These are phyloP conservation scores for Eucommia ulmoides DNA, from an alignment of 257 asterid species.

Conservation along the genomic window DNA sequence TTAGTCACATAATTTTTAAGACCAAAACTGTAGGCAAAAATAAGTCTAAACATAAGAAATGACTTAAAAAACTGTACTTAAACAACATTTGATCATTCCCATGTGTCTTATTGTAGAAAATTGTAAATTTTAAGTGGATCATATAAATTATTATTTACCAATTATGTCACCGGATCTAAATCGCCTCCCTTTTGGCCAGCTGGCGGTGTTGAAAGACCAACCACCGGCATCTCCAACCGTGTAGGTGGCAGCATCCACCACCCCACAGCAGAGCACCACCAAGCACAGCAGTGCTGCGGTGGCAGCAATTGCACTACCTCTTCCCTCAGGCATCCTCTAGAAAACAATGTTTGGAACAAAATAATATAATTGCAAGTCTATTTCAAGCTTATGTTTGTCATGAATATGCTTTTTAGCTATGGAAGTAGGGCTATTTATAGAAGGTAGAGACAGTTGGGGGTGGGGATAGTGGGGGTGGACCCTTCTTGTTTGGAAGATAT, in stretches of 20 bases:
- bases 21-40: background rate
- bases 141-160: slow-evolving; percentile 15
- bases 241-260: slow-evolving; percentile 25
- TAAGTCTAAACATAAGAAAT: too few species aligned
- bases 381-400: too few species aligned
- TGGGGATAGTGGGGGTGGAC: too few species aligned
- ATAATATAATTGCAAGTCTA: too few species aligned
- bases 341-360: background rate
- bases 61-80: background rate
- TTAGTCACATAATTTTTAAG: too few species aligned
- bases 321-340: slow-evolving; percentile 9
- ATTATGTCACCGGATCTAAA: slow-evolving; percentile 48
- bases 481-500: too few species aligned
- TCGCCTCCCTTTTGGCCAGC: slow-evolving; percentile 38
- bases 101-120: too few species aligned
- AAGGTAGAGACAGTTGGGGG: too few species aligned
- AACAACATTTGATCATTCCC: background rate
- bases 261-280: slow-evolving; percentile 7
- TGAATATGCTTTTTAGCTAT: too few species aligned
- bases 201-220: slow-evolving; percentile 32
- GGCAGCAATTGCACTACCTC: slow-evolving; percentile 23
- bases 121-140: background rate
- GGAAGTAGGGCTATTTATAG: too few species aligned
- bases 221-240: slow-evolving; percentile 35
- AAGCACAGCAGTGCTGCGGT: slow-evolving; percentile 13